phyloP scores from a whole-genome alignment of 352 stramenopile species.

The Phytophthora nicotianae region DNA sequence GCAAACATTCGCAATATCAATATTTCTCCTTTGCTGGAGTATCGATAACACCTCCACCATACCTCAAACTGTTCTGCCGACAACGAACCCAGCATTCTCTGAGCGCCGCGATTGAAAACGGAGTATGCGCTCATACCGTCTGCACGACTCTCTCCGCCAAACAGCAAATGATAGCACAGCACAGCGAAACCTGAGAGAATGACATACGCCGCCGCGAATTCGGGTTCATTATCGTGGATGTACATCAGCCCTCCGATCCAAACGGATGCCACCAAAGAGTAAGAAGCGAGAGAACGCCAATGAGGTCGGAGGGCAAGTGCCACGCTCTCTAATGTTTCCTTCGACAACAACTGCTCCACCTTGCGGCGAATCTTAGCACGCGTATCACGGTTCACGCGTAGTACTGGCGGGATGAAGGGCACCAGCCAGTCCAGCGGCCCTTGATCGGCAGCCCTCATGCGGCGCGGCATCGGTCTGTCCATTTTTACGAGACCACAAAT shows the following conservation, averaged over 20 bases:
- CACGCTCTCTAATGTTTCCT: slow-evolving; percentile 34
- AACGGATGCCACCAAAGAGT: slow-evolving; percentile 20
- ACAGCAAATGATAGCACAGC: slow-evolving; percentile 47
- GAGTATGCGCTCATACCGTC: slow-evolving; percentile 78
- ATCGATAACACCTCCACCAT: neutral
- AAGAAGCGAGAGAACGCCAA: slow-evolving; percentile 29
- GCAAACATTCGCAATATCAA: slow-evolving; percentile 7
- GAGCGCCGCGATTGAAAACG: slow-evolving; percentile 73
- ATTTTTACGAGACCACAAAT: slow-evolving; percentile 7
- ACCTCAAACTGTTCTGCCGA: slow-evolving; percentile 88
- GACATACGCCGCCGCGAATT: slow-evolving; percentile 71
- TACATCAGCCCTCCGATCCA: slow-evolving; percentile 59
- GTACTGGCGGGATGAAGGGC: slow-evolving; percentile 81
- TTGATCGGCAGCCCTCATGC: slow-evolving; percentile 28
- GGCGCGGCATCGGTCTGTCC: slow-evolving; percentile 12
- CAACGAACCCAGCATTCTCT: slow-evolving; percentile 79
- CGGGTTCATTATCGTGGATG: slow-evolving; percentile 47
- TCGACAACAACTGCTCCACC: slow-evolving; percentile 39
- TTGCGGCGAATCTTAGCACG: slow-evolving; percentile 47
- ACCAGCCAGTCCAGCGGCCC: slow-evolving; percentile 73
- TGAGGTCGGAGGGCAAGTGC: slow-evolving; percentile 27
- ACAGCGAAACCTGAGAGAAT: slow-evolving; percentile 57
- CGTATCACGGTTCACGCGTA: slow-evolving; percentile 82
- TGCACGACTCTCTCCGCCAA: slow-evolving; percentile 16
- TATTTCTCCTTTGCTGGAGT: neutral